Percentiles rank a stretch among this genome's conserved stretches.
phyloP scores from a whole-genome alignment of 768 basidiomycete genomes.

The Leucosporidium creatinivorum region DNA sequence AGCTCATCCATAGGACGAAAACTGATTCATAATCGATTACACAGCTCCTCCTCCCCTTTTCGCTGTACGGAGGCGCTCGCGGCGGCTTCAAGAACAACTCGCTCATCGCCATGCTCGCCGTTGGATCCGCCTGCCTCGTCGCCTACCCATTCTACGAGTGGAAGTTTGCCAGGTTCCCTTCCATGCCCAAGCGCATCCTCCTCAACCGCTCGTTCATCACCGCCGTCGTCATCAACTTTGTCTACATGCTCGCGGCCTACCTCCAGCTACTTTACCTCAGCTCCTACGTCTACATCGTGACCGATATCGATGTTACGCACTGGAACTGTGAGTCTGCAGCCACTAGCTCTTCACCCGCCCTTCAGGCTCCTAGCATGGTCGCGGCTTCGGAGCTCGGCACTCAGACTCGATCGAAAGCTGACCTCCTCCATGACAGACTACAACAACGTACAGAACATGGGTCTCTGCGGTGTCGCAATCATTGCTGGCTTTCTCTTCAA shows the following conservation, averaged over 20 bases:
- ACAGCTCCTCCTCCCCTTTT: conserved; percentile 32
- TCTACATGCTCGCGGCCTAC: conserved; percentile 18
- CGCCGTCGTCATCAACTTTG: conserved; percentile 25
- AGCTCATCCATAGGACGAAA: too few species aligned
- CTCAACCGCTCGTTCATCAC: conserved; percentile 25
- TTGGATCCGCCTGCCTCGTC: conserved; percentile 34
- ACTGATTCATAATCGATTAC: not conserved
- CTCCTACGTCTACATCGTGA: conserved; percentile 24
- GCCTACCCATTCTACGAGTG: conserved; percentile 21
- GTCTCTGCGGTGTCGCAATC: too few species aligned
- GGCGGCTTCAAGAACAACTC: conserved; percentile 38
- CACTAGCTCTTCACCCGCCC: too few species aligned
- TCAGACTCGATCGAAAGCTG: too few species aligned
- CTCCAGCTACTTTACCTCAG: conserved; percentile 14
- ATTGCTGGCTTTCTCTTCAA: too few species aligned
- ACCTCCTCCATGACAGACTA: too few species aligned
- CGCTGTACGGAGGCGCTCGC: conserved; percentile 39
- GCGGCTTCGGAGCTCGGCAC: too few species aligned
- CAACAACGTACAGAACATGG: too few species aligned
- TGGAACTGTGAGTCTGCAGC: conserved; percentile 25
- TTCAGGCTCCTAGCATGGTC: too few species aligned
- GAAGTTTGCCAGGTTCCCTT: conserved; percentile 21
- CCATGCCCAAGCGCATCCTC: conserved; percentile 20
- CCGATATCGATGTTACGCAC: not conserved
- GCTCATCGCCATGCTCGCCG: conserved; percentile 41